Evolutionary conservation across 768 basidiomycete genomes (phyloP), one percentile per base, ranked within the genome.

Genomic region (Tubosaeta sp.): DNA sequence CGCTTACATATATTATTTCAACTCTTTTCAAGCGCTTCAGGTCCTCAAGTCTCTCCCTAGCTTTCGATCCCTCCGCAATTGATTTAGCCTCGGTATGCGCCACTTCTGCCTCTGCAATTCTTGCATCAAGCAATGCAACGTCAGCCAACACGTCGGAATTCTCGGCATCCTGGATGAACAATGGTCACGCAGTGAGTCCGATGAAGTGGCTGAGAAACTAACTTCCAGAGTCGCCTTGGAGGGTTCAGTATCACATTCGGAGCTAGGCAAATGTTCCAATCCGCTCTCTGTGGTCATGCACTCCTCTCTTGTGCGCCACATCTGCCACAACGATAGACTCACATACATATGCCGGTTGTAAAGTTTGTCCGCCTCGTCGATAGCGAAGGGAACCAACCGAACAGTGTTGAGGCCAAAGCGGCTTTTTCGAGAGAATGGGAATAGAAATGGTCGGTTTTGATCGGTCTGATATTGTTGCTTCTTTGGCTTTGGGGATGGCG

Each of bases 401-500:
- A 75, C 76, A 52, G 84, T 79, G 46, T 80, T 78, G 43, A 65
- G 52, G 27, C 81, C 74, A 48, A 75, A 75, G 50, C 70, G 75
- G 45, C 70, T 76, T 37, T 55, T 71, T n/a, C 84, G 80, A 6
- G 93, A 91, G 66, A 97, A 99, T 0, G 97, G 97, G 67, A 99
- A 95, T 54, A 98, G 73, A 67, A 98, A 99, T 1, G 97, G 95
- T 12, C 90, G 79, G 43, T 74, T 84, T 66, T 95, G 97, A 69
- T 99, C 97, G 0, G 97, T 99, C 65, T 98, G 97, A 67, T 92
- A 99, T 66, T 95, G 92, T 65, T 95, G 95, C 67, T 98, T 97
- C 75, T 99, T 99, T 10, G 91, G 92, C 64, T 95, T 97, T 2
- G 84, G 89, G 32, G 83, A 80, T 7, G 81, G 76, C 0, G 91